phyloP scores from a whole-genome alignment of 495 filamentous ascomycete species.

The Lasiosphaeris hirsuta region DNA sequence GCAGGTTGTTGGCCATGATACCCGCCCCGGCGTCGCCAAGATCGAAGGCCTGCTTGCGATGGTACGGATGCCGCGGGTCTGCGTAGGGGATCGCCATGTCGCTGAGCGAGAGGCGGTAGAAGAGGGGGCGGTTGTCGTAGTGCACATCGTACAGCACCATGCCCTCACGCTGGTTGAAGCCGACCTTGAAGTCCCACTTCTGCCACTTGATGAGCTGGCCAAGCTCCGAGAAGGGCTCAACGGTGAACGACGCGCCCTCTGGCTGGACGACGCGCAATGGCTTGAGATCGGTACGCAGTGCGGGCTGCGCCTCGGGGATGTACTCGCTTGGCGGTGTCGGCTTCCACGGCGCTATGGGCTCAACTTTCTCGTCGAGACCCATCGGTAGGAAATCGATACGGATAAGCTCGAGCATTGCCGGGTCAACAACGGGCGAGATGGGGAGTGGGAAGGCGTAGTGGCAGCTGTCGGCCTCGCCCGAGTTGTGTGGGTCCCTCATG shows the following conservation, averaged over 20 bases:
- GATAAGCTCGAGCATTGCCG: slow-evolving; percentile 59
- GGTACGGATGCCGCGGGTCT: slow-evolving; percentile 67
- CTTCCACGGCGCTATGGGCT: slow-evolving; percentile 20
- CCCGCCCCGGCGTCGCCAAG: slow-evolving; percentile 74
- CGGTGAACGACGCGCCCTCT: slow-evolving; percentile 64
- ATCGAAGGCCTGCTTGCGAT: slow-evolving; percentile 77
- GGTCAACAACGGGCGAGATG: slow-evolving; percentile 69
- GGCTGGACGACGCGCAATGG: slow-evolving; percentile 73
- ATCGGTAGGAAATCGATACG: slow-evolving; percentile 58
- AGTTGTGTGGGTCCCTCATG: slow-evolving; percentile 45
- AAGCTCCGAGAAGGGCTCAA: slow-evolving; percentile 42
- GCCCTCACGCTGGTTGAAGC: slow-evolving; percentile 72
- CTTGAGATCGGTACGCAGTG: slow-evolving; percentile 60
- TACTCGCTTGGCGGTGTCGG: slow-evolving; percentile 63
- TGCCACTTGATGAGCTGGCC: slow-evolving; percentile 48
- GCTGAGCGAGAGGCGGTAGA: slow-evolving; percentile 65
- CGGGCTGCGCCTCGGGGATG: slow-evolving; percentile 61
- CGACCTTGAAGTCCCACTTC: slow-evolving; percentile 66
- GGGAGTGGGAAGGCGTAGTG: slow-evolving; percentile 77
- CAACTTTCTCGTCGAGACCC: slow-evolving; percentile 51
- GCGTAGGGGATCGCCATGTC: slow-evolving; percentile 82
- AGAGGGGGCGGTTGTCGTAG: slow-evolving; percentile 63
- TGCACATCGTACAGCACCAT: slow-evolving; percentile 65
- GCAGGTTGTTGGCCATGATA: slow-evolving; percentile 70
- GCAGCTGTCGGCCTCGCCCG: slow-evolving; percentile 60